Conservation (phyloP, 805 yeast genomes). For the Barnettozyma vustinii region DNA sequence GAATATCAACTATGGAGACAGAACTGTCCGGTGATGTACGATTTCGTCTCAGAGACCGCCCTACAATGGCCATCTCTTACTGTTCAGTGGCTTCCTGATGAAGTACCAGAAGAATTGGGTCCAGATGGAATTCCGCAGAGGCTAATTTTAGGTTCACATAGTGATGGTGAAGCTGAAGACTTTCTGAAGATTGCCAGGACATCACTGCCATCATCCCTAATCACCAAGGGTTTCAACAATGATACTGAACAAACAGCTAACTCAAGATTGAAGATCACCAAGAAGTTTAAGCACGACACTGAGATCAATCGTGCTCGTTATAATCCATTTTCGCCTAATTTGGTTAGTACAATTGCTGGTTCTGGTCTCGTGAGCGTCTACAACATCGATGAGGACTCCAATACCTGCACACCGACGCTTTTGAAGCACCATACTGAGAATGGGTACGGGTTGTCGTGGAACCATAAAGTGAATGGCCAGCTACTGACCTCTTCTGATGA, state of each 20-base stretch:
- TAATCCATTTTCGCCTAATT: conserved; percentile 53
- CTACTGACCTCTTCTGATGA: conserved; percentile 66
- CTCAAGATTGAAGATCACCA: conserved; percentile 54
- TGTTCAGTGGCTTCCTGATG: conserved; percentile 66
- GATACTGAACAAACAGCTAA: conserved; percentile 29
- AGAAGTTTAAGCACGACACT: conserved; percentile 53
- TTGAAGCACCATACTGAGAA: conserved; percentile 54
- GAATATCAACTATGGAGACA: conserved; percentile 79
- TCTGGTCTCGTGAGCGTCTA: conserved; percentile 56
- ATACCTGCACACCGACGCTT: conserved; percentile 20
- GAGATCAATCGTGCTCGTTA: conserved; percentile 73
- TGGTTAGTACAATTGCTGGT: conserved; percentile 66
- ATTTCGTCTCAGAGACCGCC: conserved; percentile 75
- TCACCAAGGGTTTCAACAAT: conserved; percentile 12
- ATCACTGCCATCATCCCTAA: conserved; percentile 45
- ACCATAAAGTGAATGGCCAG: conserved; percentile 39
- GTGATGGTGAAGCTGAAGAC: conserved; percentile 63
- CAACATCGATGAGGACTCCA: conserved; percentile 27
- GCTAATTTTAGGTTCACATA: conserved; percentile 65
- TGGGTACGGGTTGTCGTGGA: conserved; percentile 77
- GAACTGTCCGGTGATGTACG: conserved; percentile 78
- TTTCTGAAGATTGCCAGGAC: conserved; percentile 62
- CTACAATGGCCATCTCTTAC: conserved; percentile 80
- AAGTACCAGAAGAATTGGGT: conserved; percentile 15
- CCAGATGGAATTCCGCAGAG: conserved; percentile 37